phyloP scores from a whole-genome alignment of 805 yeast species.

The Ogataea pilisensis region DNA sequence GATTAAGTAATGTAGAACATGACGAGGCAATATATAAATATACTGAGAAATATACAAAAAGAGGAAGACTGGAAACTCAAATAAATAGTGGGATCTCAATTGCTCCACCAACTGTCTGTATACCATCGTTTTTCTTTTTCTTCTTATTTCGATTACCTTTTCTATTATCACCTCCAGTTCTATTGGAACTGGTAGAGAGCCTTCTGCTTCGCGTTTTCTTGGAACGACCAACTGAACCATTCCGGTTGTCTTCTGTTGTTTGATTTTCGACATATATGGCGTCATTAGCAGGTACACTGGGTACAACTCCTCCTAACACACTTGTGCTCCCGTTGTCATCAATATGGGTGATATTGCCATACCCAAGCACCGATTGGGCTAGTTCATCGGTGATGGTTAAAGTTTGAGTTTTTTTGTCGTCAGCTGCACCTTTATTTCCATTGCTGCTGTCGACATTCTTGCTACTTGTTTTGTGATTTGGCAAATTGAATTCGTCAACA shows the following conservation, averaged over 20 bases:
- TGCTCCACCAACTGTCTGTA: slow-evolving; percentile 39
- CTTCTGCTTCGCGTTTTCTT: neutral
- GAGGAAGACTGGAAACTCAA: no score
- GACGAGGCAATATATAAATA: no score
- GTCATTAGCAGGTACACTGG: neutral
- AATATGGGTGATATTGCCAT: slow-evolving; percentile 4
- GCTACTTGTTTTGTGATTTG: neutral
- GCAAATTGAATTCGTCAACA: neutral
- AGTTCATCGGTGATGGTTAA: slow-evolving; percentile 24
- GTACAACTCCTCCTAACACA: neutral
- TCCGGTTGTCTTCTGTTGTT: slow-evolving; percentile 4
- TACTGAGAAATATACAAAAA: no score
- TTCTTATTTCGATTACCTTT: slow-evolving; percentile 6
- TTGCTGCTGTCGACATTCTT: no score
- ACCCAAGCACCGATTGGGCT: slow-evolving; percentile 25
- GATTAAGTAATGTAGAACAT: no score
- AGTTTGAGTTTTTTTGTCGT: slow-evolving; percentile 5
- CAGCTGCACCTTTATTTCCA: no score
- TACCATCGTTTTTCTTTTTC: slow-evolving; percentile 18
- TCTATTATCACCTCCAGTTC: no score
- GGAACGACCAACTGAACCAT: neutral
- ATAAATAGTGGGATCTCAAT: slow-evolving; percentile 43
- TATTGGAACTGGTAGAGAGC: slow-evolving; percentile 3
- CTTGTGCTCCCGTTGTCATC: slow-evolving; percentile 3
- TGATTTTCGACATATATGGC: slow-evolving; percentile 4